Conservation (phyloP, 2,329 filamentous ascomycete species). For the Fusarium incarnatum region DNA sequence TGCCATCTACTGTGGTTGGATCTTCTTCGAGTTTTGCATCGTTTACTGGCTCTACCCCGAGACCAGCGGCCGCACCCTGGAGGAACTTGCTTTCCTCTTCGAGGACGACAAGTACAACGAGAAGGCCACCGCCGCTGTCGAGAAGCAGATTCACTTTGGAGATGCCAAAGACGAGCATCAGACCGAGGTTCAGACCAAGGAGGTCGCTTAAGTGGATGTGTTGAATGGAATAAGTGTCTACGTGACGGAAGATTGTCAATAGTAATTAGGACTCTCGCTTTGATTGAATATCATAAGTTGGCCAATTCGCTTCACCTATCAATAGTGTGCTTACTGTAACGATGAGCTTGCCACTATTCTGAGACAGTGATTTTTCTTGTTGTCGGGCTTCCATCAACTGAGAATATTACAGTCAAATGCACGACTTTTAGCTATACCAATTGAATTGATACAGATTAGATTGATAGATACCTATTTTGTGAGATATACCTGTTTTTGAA, state of each 20-base stretch:
- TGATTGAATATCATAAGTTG: neutral
- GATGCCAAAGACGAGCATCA: slow-evolving; percentile 19
- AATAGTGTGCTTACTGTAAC: neutral
- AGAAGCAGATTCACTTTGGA: slow-evolving; percentile 52
- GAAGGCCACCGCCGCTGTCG: slow-evolving; percentile 54
- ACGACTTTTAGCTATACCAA: no score
- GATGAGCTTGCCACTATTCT: rapidly evolving
- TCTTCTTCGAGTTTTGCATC: slow-evolving; percentile 57
- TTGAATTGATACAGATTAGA: no score
- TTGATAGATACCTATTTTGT: no score
- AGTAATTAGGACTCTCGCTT: neutral
- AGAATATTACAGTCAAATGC: no score
- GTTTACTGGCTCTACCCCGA: slow-evolving; percentile 89
- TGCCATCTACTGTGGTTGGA: slow-evolving; percentile 58
- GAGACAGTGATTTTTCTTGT: rapidly evolving
- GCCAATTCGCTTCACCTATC: no score
- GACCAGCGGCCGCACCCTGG: slow-evolving; percentile 78
- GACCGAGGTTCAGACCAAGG: slow-evolving; percentile 15
- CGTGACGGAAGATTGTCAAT: neutral
- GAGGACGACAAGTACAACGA: slow-evolving; percentile 55
- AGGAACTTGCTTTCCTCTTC: slow-evolving; percentile 67
- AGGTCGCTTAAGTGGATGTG: slow-evolving; percentile 14
- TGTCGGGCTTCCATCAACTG: no score
- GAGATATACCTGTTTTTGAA: no score
- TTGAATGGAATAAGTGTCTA: neutral